Percentiles rank a stretch among this genome's conserved stretches.
These are phyloP conservation scores for Globisporangium okanoganense DNA, from an alignment of 352 stramenopile species.

Conservation along the genomic window DNA sequence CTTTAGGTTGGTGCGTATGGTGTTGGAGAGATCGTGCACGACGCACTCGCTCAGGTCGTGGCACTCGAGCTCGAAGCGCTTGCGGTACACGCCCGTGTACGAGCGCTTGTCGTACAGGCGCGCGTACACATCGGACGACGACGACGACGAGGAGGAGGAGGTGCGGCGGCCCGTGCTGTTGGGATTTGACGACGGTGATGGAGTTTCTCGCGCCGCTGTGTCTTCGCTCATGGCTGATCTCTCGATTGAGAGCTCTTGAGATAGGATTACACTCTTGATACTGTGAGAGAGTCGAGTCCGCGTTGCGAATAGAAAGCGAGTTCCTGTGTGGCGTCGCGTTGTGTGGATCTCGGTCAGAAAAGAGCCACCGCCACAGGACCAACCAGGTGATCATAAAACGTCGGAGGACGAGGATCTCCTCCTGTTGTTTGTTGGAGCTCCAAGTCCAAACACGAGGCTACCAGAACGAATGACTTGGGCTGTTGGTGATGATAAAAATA, in stretches of 20 bases:
- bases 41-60: constrained; percentile 44
- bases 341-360: not conserved
- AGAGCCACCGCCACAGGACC: not conserved
- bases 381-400: not conserved
- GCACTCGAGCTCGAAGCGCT: constrained; percentile 52
- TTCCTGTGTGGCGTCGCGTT: not conserved
- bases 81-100: constrained; percentile 65
- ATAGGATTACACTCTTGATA: not conserved
- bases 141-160: too few relatives aligned
- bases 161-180: not conserved
- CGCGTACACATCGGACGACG: constrained; percentile 49
- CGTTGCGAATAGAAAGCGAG: not conserved
- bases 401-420: not conserved
- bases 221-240: not conserved
- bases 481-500: not conserved
- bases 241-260: not conserved
- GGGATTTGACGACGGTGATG: not conserved
- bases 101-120: constrained; percentile 53
- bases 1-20: constrained; percentile 54
- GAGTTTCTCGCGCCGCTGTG: not conserved
- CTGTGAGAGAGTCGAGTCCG: not conserved
- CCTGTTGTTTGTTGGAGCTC: too few relatives aligned
- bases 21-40: constrained; percentile 50
- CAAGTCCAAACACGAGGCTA: not conserved
- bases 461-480: not conserved